These are phyloP conservation scores for Lyophyllum shimeji DNA, from an alignment of 768 basidiomycete genomes.

Conservation along the genomic window DNA sequence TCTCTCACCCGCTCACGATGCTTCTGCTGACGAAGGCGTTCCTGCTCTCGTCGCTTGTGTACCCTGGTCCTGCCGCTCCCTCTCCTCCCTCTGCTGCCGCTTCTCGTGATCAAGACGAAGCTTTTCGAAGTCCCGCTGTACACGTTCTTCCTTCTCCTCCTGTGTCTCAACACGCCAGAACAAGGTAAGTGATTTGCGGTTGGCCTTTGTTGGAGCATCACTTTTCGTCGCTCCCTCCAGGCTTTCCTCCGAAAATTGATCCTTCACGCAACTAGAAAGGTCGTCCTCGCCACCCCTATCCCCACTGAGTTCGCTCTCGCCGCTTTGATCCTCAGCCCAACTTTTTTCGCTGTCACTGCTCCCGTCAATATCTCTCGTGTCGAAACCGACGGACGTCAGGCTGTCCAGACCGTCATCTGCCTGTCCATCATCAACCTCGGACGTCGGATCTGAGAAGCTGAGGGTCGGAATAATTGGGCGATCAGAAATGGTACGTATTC, in stretches of 20 bases:
- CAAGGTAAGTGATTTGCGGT: not conserved
- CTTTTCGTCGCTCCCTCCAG: not conserved
- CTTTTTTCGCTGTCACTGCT: not conserved
- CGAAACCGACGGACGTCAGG: not conserved
- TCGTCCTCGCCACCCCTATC: not conserved
- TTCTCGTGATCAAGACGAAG: constrained; percentile 1
- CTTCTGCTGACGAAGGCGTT: constrained; percentile 7
- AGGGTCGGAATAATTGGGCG: too few species aligned
- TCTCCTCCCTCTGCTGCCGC: not conserved
- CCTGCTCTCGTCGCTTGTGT: constrained; percentile 1
- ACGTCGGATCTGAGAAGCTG: too few species aligned
- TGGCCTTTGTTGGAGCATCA: not conserved
- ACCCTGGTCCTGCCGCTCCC: constrained; percentile 1
- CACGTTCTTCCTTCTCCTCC: not conserved
- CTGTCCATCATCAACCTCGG: too few species aligned
- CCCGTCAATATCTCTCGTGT: too few species aligned
- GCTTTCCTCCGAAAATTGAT: not conserved
- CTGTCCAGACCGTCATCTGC: not conserved
- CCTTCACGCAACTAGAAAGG: not conserved
- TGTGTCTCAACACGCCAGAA: not conserved
- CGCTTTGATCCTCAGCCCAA: not conserved
- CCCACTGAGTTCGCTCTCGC: not conserved
- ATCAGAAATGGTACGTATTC: too few species aligned
- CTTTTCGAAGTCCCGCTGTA: not conserved
- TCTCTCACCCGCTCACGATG: constrained; percentile 2